Evolutionary conservation across 2,329 filamentous ascomycete genomes (phyloP).

Genomic region (Monilinia polystroma): DNA sequence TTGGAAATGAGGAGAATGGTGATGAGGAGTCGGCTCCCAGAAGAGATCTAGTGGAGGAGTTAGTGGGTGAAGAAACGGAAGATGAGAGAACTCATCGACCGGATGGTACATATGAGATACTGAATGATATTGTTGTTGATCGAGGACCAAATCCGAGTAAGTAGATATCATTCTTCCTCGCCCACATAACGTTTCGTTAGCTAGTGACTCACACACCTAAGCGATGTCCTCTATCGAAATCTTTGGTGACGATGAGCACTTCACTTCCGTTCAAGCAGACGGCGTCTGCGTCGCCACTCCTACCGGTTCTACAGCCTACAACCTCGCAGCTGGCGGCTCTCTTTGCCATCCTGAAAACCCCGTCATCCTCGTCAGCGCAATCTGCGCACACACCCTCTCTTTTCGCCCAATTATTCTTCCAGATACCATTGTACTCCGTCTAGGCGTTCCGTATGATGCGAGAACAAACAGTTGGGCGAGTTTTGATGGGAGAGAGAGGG

Average conservation of each 20-base stretch:
- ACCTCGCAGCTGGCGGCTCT: conserved; percentile 91
- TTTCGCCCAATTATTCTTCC: conserved; percentile 96
- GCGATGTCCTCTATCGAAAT: conserved; percentile 90
- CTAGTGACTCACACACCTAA: conserved; percentile 39
- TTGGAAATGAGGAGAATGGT: conserved; percentile 38
- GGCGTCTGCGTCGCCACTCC: conserved; percentile 92
- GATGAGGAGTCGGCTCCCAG: conserved; percentile 45
- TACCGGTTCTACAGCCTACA: conserved; percentile 93
- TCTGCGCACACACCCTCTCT: conserved; percentile 90
- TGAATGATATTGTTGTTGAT: conserved; percentile 97
- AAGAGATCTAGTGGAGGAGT: conserved; percentile 80
- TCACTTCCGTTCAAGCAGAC: conserved; percentile 90
- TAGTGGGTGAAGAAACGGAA: conserved; percentile 82
- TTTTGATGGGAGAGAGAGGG: conserved; percentile 88
- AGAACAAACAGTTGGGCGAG: conserved; percentile 93
- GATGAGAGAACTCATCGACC: conserved; percentile 83
- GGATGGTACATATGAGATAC: conserved; percentile 80
- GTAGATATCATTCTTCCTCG: conserved; percentile 39
- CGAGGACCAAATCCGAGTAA: conserved; percentile 87
- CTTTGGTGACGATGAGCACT: conserved; percentile 89
- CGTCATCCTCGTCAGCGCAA: conserved; percentile 89
- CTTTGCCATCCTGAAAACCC: conserved; percentile 96
- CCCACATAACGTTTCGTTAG: conserved; percentile 21
- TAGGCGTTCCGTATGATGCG: conserved; percentile 93
- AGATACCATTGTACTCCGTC: conserved; percentile 88